These are phyloP conservation scores for Chrysosporium queenslandicum DNA, from an alignment of 2,329 filamentous ascomycete genomes.

Conservation along the genomic window DNA sequence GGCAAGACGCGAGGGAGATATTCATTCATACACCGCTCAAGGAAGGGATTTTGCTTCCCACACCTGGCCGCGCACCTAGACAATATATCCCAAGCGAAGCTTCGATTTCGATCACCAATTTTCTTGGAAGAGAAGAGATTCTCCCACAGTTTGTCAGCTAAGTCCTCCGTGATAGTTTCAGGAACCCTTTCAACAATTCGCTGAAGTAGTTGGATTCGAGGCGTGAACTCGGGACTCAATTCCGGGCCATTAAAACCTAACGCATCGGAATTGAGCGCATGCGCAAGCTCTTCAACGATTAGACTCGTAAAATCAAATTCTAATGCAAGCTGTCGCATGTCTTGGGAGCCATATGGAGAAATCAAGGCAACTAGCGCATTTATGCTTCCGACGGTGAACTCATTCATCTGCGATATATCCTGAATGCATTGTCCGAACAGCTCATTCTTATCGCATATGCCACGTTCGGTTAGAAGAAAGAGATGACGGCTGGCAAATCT, in stretches of 20 bases:
- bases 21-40: slow-evolving; percentile 37
- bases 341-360: slow-evolving; percentile 35
- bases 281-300: slow-evolving; percentile 55
- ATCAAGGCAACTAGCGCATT: slow-evolving; percentile 49
- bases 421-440: slow-evolving; percentile 58
- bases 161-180: slow-evolving; percentile 50
- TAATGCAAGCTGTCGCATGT: slow-evolving; percentile 49
- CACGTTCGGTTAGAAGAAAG: slow-evolving; percentile 47
- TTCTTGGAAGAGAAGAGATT: slow-evolving; percentile 58
- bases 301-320: slow-evolving; percentile 54
- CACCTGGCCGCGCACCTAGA: slow-evolving; percentile 29
- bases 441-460: slow-evolving; percentile 49
- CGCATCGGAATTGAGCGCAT: slow-evolving; percentile 40
- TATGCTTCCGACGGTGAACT: slow-evolving; percentile 61
- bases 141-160: slow-evolving; percentile 60
- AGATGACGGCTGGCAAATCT: slow-evolving; percentile 54
- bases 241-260: slow-evolving; percentile 29
- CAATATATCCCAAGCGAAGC: slow-evolving; percentile 61
- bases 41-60: slow-evolving; percentile 29
- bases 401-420: slow-evolving; percentile 55
- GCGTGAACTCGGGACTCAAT: slow-evolving; percentile 34
- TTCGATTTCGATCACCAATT: slow-evolving; percentile 51
- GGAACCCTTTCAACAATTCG: slow-evolving; percentile 53
- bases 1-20: slow-evolving; percentile 35
- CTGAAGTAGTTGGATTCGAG: slow-evolving; percentile 50